A percentile compares a stretch with the other conserved stretches of the same genome.
Evolutionary conservation across 169 alveolate genomes (phyloP).

Genomic region (Cryptosporidium xiaoi): DNA sequence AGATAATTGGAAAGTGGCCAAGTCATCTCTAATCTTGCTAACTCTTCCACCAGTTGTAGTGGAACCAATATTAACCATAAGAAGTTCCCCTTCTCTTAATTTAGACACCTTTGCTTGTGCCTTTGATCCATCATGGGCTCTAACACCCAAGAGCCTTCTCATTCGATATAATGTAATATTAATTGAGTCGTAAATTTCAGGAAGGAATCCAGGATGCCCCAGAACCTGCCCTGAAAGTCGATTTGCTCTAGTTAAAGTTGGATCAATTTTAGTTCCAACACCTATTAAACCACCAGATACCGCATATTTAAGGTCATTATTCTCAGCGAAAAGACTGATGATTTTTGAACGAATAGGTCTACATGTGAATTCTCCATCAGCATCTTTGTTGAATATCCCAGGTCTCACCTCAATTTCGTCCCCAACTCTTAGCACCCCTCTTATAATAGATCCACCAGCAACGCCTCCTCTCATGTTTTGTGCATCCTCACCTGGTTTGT

Average conservation of each 20-base stretch:
- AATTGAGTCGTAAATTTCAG: constrained; percentile 94
- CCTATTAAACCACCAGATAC: constrained; percentile 97
- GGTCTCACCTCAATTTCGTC: constrained; percentile 98
- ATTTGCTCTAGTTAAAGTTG: constrained; percentile 97
- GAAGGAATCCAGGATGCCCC: constrained; percentile 95
- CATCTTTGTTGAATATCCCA: constrained; percentile 92
- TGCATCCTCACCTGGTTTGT: constrained; percentile 98
- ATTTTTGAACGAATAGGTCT: constrained; percentile 90
- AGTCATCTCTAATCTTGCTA: constrained; percentile 76
- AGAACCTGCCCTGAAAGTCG: constrained; percentile 96
- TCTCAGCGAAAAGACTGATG: constrained; percentile 96
- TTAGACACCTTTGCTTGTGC: constrained; percentile 92
- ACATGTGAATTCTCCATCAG: constrained; percentile 88
- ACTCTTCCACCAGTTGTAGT: constrained; percentile 97
- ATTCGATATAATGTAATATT: constrained; percentile 84
- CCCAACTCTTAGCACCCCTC: constrained; percentile 96
- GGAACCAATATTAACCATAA: constrained; percentile 97
- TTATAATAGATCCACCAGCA: constrained; percentile 97
- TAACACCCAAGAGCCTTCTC: constrained; percentile 91
- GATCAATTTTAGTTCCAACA: constrained; percentile 98
- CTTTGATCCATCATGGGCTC: constrained; percentile 87
- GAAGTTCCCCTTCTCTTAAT: constrained; percentile 95
- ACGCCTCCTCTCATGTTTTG: constrained; percentile 98
- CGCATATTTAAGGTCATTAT: constrained; percentile 96
- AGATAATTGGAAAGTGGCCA: constrained; percentile 80